Conservation (phyloP, 805 yeast genomes). For the Brettanomyces sp. region DNA sequence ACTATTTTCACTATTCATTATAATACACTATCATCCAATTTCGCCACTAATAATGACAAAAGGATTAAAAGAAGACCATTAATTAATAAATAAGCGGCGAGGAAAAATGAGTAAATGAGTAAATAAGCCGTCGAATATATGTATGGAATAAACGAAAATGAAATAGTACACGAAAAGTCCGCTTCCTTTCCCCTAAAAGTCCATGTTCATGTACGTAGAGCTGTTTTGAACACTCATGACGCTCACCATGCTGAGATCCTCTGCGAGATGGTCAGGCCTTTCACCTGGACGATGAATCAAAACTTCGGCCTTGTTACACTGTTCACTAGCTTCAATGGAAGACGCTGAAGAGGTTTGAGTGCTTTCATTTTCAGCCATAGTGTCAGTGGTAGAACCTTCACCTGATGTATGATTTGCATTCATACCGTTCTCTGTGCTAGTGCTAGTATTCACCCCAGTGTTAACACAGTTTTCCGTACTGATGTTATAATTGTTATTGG, state of each 20-base stretch:
- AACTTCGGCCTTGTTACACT: constrained; percentile 11
- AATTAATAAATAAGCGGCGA: background rate
- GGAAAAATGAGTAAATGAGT: background rate
- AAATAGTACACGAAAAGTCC: too few relatives aligned
- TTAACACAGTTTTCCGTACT: constrained; percentile 1
- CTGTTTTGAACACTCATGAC: constrained; percentile 15
- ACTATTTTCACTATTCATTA: too few relatives aligned
- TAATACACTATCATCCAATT: too few relatives aligned
- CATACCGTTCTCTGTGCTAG: too few relatives aligned
- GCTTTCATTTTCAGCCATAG: background rate
- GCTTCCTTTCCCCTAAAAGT: constrained; percentile 7
- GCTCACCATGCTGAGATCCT: constrained; percentile 17
- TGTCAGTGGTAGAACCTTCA: constrained; percentile 1
- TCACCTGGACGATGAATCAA: constrained; percentile 8
- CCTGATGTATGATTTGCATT: constrained; percentile 1
- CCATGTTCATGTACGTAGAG: constrained; percentile 9
- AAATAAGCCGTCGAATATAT: too few relatives aligned
- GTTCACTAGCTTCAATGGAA: constrained; percentile 1
- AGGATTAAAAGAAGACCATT: background rate
- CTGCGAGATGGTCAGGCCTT: constrained; percentile 9
- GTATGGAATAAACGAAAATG: too few relatives aligned
- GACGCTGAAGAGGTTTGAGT: background rate
- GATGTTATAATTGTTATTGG: background rate
- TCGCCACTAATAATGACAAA: too few relatives aligned
- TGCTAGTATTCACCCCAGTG: background rate